These are phyloP conservation scores for Rhexocercosporidium sp. DNA, from an alignment of 2,329 filamentous ascomycete species.

Conservation along the genomic window DNA sequence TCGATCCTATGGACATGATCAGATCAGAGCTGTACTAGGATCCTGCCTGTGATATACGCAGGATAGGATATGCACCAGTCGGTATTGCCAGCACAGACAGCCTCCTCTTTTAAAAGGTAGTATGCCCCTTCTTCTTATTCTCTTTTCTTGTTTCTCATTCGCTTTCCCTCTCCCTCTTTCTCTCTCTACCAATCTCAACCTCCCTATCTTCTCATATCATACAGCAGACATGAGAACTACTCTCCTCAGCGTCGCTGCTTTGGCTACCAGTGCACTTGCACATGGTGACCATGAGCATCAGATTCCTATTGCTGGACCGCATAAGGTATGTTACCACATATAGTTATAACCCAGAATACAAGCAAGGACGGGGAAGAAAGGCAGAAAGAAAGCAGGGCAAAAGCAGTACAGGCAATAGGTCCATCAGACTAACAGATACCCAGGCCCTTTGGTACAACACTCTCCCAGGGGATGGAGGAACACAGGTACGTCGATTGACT, in stretches of 20 bases:
- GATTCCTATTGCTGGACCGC: conserved; percentile 32
- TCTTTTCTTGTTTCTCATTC: not conserved
- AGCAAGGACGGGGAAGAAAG: not conserved
- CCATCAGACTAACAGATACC: not conserved
- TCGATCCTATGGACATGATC: conserved; percentile 15
- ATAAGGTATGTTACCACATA: conserved; percentile 11
- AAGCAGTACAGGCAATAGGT: not conserved
- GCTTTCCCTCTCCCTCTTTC: conserved; percentile 15
- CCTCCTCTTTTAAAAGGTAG: not conserved
- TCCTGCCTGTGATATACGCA: not conserved
- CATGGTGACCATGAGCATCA: conserved; percentile 82
- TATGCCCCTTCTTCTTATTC: not conserved
- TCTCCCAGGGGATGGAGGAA: conserved; percentile 82
- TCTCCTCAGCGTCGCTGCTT: conserved; percentile 32
- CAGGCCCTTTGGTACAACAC: conserved; percentile 83
- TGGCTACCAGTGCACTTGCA: conserved; percentile 75
- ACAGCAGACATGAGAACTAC: conserved; percentile 36
- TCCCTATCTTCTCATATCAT: conserved; percentile 1
- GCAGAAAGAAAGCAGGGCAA: not conserved
- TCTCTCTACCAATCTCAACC: not conserved
- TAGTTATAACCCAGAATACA: not conserved
- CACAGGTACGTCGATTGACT: conserved; percentile 60
- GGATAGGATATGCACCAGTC: not conserved
- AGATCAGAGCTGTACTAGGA: conserved; percentile 7
- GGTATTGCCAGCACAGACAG: conserved; percentile 31